Base-by-base conservation (phyloP, 345 rosid species). In the Corchorus capsularis region DNA sequence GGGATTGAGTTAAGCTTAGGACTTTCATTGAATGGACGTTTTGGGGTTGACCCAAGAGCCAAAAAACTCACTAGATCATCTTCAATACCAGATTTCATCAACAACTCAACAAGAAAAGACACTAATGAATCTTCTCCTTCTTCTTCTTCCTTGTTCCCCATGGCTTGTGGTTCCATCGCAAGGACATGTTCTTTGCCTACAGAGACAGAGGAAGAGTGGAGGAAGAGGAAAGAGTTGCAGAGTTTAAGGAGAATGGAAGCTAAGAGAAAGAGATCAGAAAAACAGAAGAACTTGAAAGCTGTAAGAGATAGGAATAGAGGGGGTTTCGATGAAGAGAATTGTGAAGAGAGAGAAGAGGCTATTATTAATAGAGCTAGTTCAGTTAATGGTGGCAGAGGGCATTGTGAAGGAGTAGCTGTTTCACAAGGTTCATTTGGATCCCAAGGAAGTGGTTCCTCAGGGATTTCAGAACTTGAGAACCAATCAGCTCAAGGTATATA, bases 1-100 rank as follows among this genome's bases (percentile, higher is more conserved):
- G 93, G 87, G 67, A 70, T 89, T 52, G 96, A 92, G 92, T 81
- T 94, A 12, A 91, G 89, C 77, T 82, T 92, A 66, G 94, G 98
- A 39, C 88, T 91, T 5, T 94, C 96, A 35, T 75, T 90, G 63
- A 91, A 91, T 71, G 98, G 98, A 46, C 86, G 87, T 52, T 94
- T 94, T 68, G 97, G 98, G 39, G 90, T 91, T 9, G 92, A 94
- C 85, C 94, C 92, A 41, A 82, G 78, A 35, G 84, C 88, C 52
- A 86, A 85, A 41, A 84, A 80, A 77, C 86, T 88, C 17, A 57
- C 55, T 1, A 78, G 93, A 77, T 86, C 93, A 32, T 86, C 89
- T 67, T 92, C 97, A 19, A 89, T 87, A 27, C 87, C 91, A 14
- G 91, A 89, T 47, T 82, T 89, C 79, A 59, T 85, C 59, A 78